phyloP scores from a whole-genome alignment of 2,329 filamentous ascomycete genomes.

The Cladosporium sp. region DNA sequence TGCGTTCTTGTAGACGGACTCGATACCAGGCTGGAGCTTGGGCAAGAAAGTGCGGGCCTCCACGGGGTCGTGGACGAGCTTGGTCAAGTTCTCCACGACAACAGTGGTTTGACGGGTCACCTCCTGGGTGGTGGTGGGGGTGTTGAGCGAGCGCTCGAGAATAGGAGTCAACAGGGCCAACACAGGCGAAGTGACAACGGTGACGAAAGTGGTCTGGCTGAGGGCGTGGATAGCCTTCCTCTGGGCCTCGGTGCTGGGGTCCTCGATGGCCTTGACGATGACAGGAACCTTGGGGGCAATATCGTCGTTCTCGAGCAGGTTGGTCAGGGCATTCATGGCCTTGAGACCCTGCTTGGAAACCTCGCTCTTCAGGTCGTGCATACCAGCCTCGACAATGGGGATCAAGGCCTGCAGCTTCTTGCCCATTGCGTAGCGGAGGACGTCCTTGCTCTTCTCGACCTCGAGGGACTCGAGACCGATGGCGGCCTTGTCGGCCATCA shows the following conservation, averaged over 20 bases:
- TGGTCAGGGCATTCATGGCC: slow-evolving; percentile 88
- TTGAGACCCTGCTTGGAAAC: slow-evolving; percentile 83
- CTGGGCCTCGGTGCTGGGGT: slow-evolving; percentile 82
- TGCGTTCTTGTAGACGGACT: slow-evolving; percentile 81
- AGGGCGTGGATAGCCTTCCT: slow-evolving; percentile 97
- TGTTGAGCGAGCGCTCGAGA: slow-evolving; percentile 91
- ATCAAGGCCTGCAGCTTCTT: slow-evolving; percentile 83
- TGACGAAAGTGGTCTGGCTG: slow-evolving; percentile 97
- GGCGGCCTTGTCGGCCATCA: slow-evolving; percentile 93
- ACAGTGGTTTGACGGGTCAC: slow-evolving; percentile 94
- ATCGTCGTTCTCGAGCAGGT: slow-evolving; percentile 93
- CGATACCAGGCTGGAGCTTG: slow-evolving; percentile 90
- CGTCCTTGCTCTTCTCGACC: slow-evolving; percentile 82
- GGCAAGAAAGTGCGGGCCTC: slow-evolving; percentile 94
- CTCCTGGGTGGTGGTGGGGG: slow-evolving; percentile 86
- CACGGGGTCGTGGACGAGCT: slow-evolving; percentile 92
- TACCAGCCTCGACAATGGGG: slow-evolving; percentile 84
- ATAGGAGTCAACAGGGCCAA: slow-evolving; percentile 92
- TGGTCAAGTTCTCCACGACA: slow-evolving; percentile 96
- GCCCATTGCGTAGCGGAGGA: slow-evolving; percentile 88
- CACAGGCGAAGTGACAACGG: slow-evolving; percentile 91
- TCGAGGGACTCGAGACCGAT: slow-evolving; percentile 81
- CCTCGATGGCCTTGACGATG: slow-evolving; percentile 91
- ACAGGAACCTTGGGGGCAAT: slow-evolving; percentile 89
- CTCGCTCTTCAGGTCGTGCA: slow-evolving; percentile 95